Base-by-base conservation (phyloP, 2,329 filamentous ascomycete genomes). In the Gnomoniopsis smithogilvyi region DNA sequence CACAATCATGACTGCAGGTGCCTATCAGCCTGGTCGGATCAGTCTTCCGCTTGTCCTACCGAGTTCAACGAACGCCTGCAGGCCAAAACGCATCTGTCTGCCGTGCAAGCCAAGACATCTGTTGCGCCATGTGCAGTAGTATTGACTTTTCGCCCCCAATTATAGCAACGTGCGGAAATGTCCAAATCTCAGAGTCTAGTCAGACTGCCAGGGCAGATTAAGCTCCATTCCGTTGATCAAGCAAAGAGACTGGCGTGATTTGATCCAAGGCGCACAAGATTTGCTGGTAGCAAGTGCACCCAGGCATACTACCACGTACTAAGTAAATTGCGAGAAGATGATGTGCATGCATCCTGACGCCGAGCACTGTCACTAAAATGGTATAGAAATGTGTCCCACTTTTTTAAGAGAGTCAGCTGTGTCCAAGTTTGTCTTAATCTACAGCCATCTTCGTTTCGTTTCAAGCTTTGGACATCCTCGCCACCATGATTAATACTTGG, bases 381-480 rank as follows among this genome's bases (percentile, higher is more conserved):
- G 4, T 30, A 30, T 8, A 30, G 4, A 30, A 8, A 30, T 30
- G 26, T 30, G 26, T 30, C 26, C 26, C 26, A 30, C 26, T 30
- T 30, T 4, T 30, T 8, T 4, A 8, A 51, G 46, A 34, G 34
- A 53, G 49, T 49, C 54, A 53, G 56, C 46, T 36, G 34, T 51
- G 41, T 47, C 45, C 52, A 49, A 21, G 30, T 54, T n/a, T 58
- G 26, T 30, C 26, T 33, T 36, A 51, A 47, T 57, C 45, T 57
- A 57, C 55, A 34, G 26, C 38, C 19, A 46, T 14, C 24, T 48
- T 33, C 53, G 50, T 54, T 54, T 54, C 56, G 56, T 48, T 53
- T 58, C 50, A 19, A 38, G 24, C 45, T 51, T 26, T 51, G 34
- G 56, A 54, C 30, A 54, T 43, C 19, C 43, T 34, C 21, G 33